Evolutionary conservation across 306 rosid species (phyloP).

Genomic region (Acacia melanoxylon): DNA sequence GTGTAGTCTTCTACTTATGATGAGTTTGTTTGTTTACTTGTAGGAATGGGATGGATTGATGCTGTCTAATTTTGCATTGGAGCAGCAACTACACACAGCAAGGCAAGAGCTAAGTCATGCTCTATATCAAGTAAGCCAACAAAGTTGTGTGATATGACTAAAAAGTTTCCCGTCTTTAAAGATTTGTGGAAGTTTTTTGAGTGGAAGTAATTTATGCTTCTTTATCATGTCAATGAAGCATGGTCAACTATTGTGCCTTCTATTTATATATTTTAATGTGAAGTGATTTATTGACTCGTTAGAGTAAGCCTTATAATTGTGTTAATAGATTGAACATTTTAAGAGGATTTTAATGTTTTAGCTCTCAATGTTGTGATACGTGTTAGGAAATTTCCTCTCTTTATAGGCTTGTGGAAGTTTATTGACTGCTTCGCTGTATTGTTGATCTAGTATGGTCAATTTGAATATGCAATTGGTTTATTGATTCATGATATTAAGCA

Average conservation of each 20-base stretch:
- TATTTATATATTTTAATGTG: not conserved
- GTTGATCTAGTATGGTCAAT: not conserved
- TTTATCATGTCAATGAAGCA: not conserved
- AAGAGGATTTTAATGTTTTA: not conserved
- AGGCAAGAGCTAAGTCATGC: constrained; percentile 24
- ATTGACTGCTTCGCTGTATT: not conserved
- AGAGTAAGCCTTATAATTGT: not conserved
- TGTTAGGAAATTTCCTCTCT: not conserved
- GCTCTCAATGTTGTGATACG: not conserved
- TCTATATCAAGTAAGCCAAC: constrained; percentile 9
- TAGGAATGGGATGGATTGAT: constrained; percentile 23
- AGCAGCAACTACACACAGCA: constrained; percentile 20
- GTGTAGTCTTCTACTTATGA: not conserved
- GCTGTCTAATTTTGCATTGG: constrained; percentile 15
- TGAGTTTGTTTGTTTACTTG: not conserved
- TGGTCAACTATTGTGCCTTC: not conserved
- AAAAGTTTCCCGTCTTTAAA: not conserved
- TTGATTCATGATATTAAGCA: not conserved
- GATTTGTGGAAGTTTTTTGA: not conserved
- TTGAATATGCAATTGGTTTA: not conserved
- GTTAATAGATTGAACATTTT: not conserved
- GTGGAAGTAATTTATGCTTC: constrained; percentile 4
- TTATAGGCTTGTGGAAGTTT: not conserved
- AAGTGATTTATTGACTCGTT: not conserved
- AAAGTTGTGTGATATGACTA: not conserved